Evolutionary conservation across 2,329 filamentous ascomycete species (phyloP), one percentile per base, ranked within the genome.

Genomic region (Fusarium xyrophilum): DNA sequence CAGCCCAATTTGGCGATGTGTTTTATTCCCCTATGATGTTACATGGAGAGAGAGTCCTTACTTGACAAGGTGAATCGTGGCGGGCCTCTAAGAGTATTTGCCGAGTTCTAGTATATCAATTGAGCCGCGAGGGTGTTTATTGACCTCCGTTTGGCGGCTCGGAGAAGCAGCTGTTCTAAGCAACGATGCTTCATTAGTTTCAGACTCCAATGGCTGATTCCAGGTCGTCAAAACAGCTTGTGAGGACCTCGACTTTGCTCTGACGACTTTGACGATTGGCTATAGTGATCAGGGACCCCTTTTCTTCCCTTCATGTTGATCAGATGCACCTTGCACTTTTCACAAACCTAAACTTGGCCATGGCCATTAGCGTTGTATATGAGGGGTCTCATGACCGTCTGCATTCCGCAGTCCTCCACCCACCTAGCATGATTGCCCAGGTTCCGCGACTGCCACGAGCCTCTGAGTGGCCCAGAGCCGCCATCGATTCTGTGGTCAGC

Each of bases 331-430:
- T 67, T 70, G 56, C 53, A 58, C 61, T 72, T 71, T 71, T 71
- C 65, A 52, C 69, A 71, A 74, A 74, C 72, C 71, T 74, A 74
- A 74, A 74, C 63, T 72, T 66, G 70, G 63, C 69, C 67, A 68
- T 71, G 70, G 61, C 53, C 67, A 60, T 72, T 74, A 74, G 72
- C 72, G 72, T 72, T 67, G 69, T 72, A 74, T 73, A 53, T 48
- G 69, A 70, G 63, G 60, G 72, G 72, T 74, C 72, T 72, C 73
- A 74, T 74, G 72, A 74, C 72, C 72, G 70, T 62, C 54, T 74
- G 71, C 69, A 74, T 74, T 73, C 72, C 68, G 64, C 60, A 70
- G 64, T 56, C 66, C 60, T 56, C 66, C 62, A 61, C 57, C 66
- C 67, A 73, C 68, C 67, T 63, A 67, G 55, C 42, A 70, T 65